Conservation (phyloP, 441 rosid species). For the Macaranga tanarius region DNA sequence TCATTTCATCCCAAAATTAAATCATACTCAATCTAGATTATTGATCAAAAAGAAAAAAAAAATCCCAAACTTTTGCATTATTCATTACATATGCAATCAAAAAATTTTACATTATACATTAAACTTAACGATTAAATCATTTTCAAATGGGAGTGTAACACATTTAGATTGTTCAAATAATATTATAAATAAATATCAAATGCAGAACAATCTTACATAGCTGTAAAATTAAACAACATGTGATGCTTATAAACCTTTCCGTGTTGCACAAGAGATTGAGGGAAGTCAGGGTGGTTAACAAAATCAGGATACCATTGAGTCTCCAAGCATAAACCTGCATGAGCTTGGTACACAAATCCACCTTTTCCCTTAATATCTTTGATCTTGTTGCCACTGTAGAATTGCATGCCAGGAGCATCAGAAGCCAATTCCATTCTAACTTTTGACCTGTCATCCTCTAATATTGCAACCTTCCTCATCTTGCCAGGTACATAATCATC, state of each 20-base stretch:
- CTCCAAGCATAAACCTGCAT: conserved; percentile 72
- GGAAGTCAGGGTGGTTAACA: conserved; percentile 63
- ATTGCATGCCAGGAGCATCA: conserved; percentile 76
- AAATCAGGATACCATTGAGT: conserved; percentile 81
- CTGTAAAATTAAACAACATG: conserved; percentile 51
- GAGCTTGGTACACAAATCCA: conserved; percentile 53
- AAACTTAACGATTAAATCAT: not conserved
- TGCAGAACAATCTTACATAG: not conserved
- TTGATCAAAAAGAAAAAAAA: not conserved
- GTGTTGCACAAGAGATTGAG: conserved; percentile 55
- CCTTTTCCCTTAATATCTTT: conserved; percentile 55
- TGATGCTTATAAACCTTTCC: conserved; percentile 50
- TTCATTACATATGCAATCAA: not conserved
- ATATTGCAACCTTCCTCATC: conserved; percentile 47
- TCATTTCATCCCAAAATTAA: too few species aligned
- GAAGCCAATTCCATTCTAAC: conserved; percentile 57
- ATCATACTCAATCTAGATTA: too few species aligned
- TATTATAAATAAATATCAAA: not conserved
- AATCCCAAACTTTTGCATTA: not conserved
- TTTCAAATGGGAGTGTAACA: not conserved
- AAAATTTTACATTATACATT: not conserved
- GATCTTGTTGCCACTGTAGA: conserved; percentile 55
- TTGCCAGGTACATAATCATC: conserved; percentile 26
- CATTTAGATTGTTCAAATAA: not conserved
- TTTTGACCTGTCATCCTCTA: conserved; percentile 52